Conservation (phyloP, 805 yeast genomes). For the Metschnikowia vanudenii region DNA sequence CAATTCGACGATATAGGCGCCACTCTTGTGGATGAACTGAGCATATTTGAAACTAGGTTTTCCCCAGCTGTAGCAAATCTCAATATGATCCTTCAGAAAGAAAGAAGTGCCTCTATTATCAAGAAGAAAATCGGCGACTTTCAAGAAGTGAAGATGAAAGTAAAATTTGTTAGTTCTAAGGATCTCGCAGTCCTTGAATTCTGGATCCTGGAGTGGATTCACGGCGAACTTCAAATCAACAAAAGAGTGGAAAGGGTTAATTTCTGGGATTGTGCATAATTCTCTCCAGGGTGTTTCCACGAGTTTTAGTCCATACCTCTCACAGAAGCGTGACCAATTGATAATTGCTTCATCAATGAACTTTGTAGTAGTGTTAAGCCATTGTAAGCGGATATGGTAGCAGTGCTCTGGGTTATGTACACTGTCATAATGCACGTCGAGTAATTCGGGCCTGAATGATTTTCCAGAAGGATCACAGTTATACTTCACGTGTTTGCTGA, state of each 20-base stretch:
- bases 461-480: conserved; percentile 73
- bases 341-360: conserved; percentile 67
- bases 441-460: conserved; percentile 74
- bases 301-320: conserved; percentile 69
- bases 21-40: conserved; percentile 87
- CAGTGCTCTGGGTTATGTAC: conserved; percentile 95
- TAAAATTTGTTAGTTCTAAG: conserved; percentile 56
- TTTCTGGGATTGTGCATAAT: conserved; percentile 66
- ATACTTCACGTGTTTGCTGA: conserved; percentile 64
- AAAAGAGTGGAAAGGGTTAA: conserved; percentile 87
- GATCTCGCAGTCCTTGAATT: conserved; percentile 43
- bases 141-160: conserved; percentile 75
- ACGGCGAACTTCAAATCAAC: conserved; percentile 64
- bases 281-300: conserved; percentile 94
- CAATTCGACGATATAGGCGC: conserved; percentile 85
- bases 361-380: conserved; percentile 89
- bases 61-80: conserved; percentile 89
- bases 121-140: conserved; percentile 67
- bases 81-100: conserved; percentile 54
- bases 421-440: conserved; percentile 84
- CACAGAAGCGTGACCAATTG: conserved; percentile 80
- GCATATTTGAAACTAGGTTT: conserved; percentile 75
- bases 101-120: conserved; percentile 77
- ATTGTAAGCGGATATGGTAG: conserved; percentile 85
- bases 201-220: conserved; percentile 68